Evolutionary conservation across 352 stramenopile species (phyloP).

Genomic region (Globisporangium spinosum): DNA sequence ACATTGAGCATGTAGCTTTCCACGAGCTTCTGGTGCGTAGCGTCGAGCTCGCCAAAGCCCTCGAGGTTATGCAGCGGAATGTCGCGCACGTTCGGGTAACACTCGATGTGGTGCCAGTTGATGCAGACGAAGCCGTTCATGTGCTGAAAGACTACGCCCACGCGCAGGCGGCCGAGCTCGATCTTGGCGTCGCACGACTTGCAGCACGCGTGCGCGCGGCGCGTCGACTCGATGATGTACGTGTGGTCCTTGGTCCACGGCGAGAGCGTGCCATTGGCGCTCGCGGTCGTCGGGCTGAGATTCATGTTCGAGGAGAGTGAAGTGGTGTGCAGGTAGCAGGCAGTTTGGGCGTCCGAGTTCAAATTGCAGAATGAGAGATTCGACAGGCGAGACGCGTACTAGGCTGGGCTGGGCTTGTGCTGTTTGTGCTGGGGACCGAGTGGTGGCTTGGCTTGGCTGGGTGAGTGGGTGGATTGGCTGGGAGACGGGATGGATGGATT

Average conservation of each 20-base stretch:
- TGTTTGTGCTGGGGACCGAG: not conserved
- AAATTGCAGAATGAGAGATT: slow-evolving; percentile 19
- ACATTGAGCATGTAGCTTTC: slow-evolving; percentile 33
- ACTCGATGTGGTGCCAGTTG: slow-evolving; percentile 84
- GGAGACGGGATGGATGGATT: slow-evolving; percentile 6
- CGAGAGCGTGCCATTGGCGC: slow-evolving; percentile 16
- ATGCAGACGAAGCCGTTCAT: slow-evolving; percentile 82
- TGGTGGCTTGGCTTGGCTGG: not conserved
- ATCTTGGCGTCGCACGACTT: slow-evolving; percentile 72
- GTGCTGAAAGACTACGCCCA: slow-evolving; percentile 79
- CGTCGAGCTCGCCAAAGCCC: slow-evolving; percentile 61
- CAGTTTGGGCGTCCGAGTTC: not conserved
- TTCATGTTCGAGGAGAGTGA: slow-evolving; percentile 3
- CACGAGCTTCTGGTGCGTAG: slow-evolving; percentile 54
- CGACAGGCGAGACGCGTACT: no score
- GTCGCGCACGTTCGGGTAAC: slow-evolving; percentile 52
- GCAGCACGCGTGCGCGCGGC: slow-evolving; percentile 65
- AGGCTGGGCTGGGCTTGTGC: not conserved
- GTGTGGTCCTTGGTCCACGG: slow-evolving; percentile 76
- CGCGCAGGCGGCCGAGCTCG: slow-evolving; percentile 56
- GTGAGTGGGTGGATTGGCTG: not conserved
- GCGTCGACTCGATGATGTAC: slow-evolving; percentile 79
- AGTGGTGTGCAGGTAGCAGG: not conserved
- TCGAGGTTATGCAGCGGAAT: slow-evolving; percentile 67
- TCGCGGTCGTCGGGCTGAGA: slow-evolving; percentile 34